phyloP scores from a whole-genome alignment of 805 yeast genomes.

The Cyberlindnera lachancei region DNA sequence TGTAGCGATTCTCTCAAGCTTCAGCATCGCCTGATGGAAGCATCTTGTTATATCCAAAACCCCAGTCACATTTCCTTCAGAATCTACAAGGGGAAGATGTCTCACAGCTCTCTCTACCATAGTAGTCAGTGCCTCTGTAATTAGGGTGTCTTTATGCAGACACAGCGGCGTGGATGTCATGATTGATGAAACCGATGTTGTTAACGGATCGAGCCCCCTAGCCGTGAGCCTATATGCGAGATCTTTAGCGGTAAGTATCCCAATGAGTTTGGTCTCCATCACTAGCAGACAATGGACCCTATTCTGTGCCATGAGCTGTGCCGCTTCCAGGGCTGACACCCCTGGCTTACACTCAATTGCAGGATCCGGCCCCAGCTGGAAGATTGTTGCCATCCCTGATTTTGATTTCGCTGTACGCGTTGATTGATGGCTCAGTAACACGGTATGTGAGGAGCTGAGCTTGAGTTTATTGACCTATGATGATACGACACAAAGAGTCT shows the following conservation, averaged over 20 bases:
- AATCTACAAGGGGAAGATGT: constrained; percentile 35
- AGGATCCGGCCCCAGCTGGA: constrained; percentile 26
- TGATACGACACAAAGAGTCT: too few species aligned
- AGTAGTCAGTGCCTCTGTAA: constrained; percentile 33
- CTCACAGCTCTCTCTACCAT: constrained; percentile 36
- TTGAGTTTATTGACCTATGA: too few species aligned
- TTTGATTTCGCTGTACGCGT: constrained; percentile 2
- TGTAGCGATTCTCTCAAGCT: constrained; percentile 32
- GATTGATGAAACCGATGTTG: constrained; percentile 27
- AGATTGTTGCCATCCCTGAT: constrained; percentile 13
- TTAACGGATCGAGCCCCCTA: constrained; percentile 20
- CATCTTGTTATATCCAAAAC: constrained; percentile 39
- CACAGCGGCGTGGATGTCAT: constrained; percentile 34
- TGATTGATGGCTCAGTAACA: too few species aligned
- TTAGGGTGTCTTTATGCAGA: constrained; percentile 29
- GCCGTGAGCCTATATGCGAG: constrained; percentile 37
- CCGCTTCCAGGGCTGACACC: constrained; percentile 26
- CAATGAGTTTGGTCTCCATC: constrained; percentile 26
- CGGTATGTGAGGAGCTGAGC: too few species aligned
- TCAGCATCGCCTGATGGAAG: constrained; percentile 38
- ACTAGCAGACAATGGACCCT: constrained; percentile 36
- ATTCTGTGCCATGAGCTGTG: constrained; percentile 30
- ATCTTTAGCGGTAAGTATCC: constrained; percentile 39
- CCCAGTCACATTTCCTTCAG: constrained; percentile 31
- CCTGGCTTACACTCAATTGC: constrained; percentile 30